These are phyloP conservation scores for Pseudofabraea citricarpa DNA, from an alignment of 2,329 filamentous ascomycete species.

Conservation along the genomic window DNA sequence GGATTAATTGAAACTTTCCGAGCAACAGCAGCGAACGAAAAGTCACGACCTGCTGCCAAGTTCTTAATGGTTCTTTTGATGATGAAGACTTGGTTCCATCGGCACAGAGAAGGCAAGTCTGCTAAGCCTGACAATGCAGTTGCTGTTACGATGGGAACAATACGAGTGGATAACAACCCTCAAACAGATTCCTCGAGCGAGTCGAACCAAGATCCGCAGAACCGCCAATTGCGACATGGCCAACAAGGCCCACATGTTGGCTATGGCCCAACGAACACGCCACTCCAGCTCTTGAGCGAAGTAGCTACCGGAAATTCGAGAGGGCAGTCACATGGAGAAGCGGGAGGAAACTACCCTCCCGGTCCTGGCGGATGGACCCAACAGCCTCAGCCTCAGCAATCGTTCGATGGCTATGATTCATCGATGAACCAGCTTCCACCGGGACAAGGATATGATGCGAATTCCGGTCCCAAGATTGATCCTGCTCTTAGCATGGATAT, in stretches of 20 bases:
- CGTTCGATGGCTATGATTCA: constrained; percentile 14
- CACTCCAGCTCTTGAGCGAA: constrained; percentile 35
- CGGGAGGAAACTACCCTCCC: constrained; percentile 14
- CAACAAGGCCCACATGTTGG: constrained; percentile 14
- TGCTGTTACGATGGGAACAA: neutral
- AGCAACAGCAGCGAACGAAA: constrained; percentile 56
- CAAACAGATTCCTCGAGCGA: neutral
- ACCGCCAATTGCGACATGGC: constrained; percentile 11
- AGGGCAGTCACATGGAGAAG: constrained; percentile 17
- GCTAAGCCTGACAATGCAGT: constrained; percentile 2
- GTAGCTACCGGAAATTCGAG: constrained; percentile 32
- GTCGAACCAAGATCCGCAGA: constrained; percentile 9
- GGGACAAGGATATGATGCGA: constrained; percentile 11
- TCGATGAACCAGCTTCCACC: constrained; percentile 13
- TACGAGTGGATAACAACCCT: neutral
- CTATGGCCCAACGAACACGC: constrained; percentile 28
- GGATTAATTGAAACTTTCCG: constrained; percentile 65
- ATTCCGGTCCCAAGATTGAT: constrained; percentile 20
- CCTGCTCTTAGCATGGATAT: constrained; percentile 23
- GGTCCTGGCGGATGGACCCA: constrained; percentile 16
- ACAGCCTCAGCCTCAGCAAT: constrained; percentile 11
- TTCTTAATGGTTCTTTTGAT: constrained; percentile 68
- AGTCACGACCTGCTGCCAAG: constrained; percentile 61
- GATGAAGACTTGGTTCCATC: constrained; percentile 57
- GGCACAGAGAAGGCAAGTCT: constrained; percentile 24